Percentiles rank a stretch among this genome's conserved stretches.
phyloP scores from a whole-genome alignment of 768 basidiomycete species.

The Paxillus involutus region DNA sequence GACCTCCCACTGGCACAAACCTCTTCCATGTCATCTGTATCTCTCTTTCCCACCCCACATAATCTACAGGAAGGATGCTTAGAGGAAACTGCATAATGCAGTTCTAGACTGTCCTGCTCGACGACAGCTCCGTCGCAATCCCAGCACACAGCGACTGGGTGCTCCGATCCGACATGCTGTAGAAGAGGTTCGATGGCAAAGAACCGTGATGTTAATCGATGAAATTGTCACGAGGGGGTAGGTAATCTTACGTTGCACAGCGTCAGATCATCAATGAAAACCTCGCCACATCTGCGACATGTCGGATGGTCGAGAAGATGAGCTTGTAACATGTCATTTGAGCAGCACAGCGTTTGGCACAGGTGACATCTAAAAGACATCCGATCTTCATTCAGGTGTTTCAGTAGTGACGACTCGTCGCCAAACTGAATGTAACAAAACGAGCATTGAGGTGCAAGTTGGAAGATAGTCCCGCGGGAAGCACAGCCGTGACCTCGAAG shows the following conservation, averaged over 20 bases:
- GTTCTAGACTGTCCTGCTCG: conserved; percentile 16
- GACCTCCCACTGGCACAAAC: conserved; percentile 8
- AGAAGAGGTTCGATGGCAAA: neutral
- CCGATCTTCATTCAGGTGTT: conserved; percentile 12
- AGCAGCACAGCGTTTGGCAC: conserved; percentile 21
- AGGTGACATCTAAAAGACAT: conserved; percentile 17
- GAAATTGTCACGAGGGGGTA: neutral
- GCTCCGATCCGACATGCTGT: conserved; percentile 23
- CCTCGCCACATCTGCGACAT: conserved; percentile 20
- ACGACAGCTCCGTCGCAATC: conserved; percentile 27
- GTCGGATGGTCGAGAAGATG: conserved; percentile 23
- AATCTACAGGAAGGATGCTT: conserved; percentile 19
- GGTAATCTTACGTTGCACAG: conserved; percentile 20
- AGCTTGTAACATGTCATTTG: conserved; percentile 23
- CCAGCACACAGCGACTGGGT: conserved; percentile 28
- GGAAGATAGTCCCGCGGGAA: conserved; percentile 6
- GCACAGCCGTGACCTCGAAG: conserved; percentile 16
- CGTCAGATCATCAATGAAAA: conserved; percentile 18
- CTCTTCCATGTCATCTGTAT: conserved; percentile 16
- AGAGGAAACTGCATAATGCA: conserved; percentile 22
- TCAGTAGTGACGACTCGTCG: conserved; percentile 13
- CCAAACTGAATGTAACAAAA: conserved; percentile 24
- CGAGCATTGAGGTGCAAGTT: conserved; percentile 15
- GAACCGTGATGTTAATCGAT: neutral
- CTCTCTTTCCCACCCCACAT: conserved; percentile 19